phyloP scores from a whole-genome alignment of 495 filamentous ascomycete species.

The Evansstolkia leycettana region DNA sequence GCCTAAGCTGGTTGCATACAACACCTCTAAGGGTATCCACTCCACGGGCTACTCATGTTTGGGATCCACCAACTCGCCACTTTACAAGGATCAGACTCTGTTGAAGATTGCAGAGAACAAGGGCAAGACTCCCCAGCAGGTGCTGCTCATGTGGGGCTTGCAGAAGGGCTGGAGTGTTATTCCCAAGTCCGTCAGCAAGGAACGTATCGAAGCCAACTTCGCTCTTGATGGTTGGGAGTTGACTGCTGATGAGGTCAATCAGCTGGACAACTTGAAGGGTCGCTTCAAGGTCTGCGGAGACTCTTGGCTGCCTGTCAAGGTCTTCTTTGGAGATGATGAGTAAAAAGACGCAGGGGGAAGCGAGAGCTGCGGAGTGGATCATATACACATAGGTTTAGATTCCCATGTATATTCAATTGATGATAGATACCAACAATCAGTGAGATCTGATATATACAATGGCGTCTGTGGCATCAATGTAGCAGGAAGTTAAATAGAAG shows the following conservation, averaged over 20 bases:
- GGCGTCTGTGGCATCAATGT: too few relatives aligned
- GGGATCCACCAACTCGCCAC: conserved; percentile 43
- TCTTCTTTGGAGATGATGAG: conserved; percentile 83
- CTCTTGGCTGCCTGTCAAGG: conserved; percentile 59
- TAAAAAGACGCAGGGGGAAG: conserved; percentile 17
- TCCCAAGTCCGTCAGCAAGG: conserved; percentile 53
- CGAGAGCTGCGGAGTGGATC: too few relatives aligned
- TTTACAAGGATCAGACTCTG: conserved; percentile 47
- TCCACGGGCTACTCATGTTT: conserved; percentile 57
- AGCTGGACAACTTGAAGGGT: conserved; percentile 50
- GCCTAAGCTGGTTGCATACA: conserved; percentile 67
- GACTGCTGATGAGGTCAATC: conserved; percentile 48
- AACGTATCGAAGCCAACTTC: conserved; percentile 52
- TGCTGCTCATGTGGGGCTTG: conserved; percentile 56
- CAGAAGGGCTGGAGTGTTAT: conserved; percentile 64
- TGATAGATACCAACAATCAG: too few relatives aligned
- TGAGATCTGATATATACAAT: too few relatives aligned
- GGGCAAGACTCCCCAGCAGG: conserved; percentile 54
- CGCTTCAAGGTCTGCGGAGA: conserved; percentile 68
- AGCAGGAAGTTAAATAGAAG: too few relatives aligned
- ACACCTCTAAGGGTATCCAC: conserved; percentile 55
- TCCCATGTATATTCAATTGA: too few relatives aligned
- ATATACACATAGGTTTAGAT: too few relatives aligned
- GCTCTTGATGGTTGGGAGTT: conserved; percentile 55
- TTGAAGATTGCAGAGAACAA: conserved; percentile 50